phyloP scores from a whole-genome alignment of 225 moss, liverwort and hornwort genomes.

The Physcomitrium patens region DNA sequence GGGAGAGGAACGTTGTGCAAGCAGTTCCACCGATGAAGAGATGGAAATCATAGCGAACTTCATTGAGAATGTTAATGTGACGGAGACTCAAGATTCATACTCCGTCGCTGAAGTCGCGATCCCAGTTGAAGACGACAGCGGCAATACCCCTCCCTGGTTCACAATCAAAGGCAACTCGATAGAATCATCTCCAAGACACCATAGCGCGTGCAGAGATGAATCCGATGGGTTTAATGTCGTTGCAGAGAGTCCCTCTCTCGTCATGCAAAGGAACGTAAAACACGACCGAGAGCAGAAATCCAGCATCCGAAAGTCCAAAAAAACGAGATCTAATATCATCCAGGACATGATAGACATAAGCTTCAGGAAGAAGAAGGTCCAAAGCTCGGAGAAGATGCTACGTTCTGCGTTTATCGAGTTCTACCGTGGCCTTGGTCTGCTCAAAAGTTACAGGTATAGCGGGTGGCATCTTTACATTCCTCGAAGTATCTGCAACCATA shows the following conservation, averaged over 20 bases:
- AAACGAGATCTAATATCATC: conserved; percentile 40
- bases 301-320: conserved; percentile 29
- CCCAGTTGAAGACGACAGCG: conserved; percentile 1
- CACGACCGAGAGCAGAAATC: neutral
- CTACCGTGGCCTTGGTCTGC: conserved; percentile 82
- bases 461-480: neutral
- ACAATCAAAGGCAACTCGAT: no score
- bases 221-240: no score
- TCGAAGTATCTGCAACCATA: neutral
- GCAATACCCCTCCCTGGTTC: neutral
- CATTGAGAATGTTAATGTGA: conserved; percentile 42
- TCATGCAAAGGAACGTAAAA: no score
- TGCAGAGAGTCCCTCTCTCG: no score
- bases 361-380: conserved; percentile 76
- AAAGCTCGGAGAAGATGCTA: conserved; percentile 83
- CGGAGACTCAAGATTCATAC: conserved; percentile 21
- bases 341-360: conserved; percentile 67
- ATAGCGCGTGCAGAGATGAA: no score
- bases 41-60: conserved; percentile 54
- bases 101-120: conserved; percentile 11
- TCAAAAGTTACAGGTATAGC: conserved; percentile 76
- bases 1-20: conserved; percentile 20
- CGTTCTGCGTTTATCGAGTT: conserved; percentile 83
- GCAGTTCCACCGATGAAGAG: conserved; percentile 51
- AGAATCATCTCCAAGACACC: no score